These are phyloP conservation scores for Pythium pyrilobum DNA, from an alignment of 352 stramenopile species.

Conservation along the genomic window DNA sequence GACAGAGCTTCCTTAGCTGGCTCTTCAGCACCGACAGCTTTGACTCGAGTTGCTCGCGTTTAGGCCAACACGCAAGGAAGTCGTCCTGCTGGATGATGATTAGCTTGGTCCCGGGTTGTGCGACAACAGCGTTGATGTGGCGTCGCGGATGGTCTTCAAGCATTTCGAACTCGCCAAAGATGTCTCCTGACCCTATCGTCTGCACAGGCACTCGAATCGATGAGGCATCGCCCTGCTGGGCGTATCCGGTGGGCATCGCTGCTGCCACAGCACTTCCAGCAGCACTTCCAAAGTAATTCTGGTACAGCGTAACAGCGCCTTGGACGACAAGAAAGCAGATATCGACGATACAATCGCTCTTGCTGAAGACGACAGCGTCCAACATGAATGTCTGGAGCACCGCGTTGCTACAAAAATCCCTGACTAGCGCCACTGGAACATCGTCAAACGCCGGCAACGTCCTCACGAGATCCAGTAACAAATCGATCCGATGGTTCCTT, in stretches of 20 bases:
- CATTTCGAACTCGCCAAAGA: constrained; percentile 48
- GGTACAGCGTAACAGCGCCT: constrained; percentile 32
- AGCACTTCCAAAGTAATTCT: constrained; percentile 16
- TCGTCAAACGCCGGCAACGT: constrained; percentile 27
- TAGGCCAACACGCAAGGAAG: constrained; percentile 31
- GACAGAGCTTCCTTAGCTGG: constrained; percentile 25
- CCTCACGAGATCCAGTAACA: constrained; percentile 32
- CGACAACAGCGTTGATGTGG: constrained; percentile 25
- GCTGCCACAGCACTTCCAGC: background rate
- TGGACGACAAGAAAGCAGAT: constrained; percentile 34
- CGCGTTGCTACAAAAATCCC: constrained; percentile 27
- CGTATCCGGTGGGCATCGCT: background rate
- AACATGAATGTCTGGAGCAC: constrained; percentile 24
- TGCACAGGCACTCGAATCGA: constrained; percentile 26
- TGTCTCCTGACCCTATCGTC: constrained; percentile 22
- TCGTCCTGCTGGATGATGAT: constrained; percentile 30
- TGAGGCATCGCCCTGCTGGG: background rate
- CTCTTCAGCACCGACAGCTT: constrained; percentile 30
- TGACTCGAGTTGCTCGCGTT: constrained; percentile 16
- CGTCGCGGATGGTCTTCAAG: constrained; percentile 20
- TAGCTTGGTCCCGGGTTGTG: constrained; percentile 23
- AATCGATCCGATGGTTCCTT: constrained; percentile 27
- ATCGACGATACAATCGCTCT: constrained; percentile 22
- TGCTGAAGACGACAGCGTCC: constrained; percentile 30
- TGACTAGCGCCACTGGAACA: constrained; percentile 9